Evolutionary conservation across 208 protist genomes (phyloP).

Genomic region (Acanthamoeba polyphaga): DNA sequence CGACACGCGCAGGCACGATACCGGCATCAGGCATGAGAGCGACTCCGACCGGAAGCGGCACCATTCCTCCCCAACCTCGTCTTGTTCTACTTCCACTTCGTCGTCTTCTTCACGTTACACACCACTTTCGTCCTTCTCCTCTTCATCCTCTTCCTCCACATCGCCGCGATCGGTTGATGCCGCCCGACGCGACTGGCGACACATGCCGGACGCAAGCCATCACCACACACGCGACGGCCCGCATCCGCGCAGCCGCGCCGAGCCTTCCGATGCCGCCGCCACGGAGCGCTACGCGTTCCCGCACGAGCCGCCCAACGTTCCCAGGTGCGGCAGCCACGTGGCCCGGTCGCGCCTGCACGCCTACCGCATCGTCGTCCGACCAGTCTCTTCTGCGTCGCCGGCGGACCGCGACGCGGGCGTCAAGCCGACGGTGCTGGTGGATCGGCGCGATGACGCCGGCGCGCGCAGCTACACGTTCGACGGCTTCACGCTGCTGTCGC

Average conservation of each 20-base stretch:
- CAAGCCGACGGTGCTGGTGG: background rate
- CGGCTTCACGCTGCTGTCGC: background rate
- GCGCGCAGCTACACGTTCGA: background rate
- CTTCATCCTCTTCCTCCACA: background rate
- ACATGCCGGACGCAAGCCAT: background rate
- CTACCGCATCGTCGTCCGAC: constrained; percentile 7
- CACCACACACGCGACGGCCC: too few relatives aligned
- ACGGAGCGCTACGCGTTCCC: background rate
- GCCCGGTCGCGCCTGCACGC: background rate
- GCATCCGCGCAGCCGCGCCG: too few relatives aligned
- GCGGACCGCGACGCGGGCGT: background rate
- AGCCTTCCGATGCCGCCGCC: too few relatives aligned
- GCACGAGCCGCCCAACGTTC: background rate
- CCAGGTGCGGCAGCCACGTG: background rate
- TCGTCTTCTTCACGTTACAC: too few relatives aligned
- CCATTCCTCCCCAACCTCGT: too few relatives aligned
- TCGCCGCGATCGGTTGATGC: background rate
- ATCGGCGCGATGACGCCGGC: background rate
- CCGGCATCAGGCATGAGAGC: too few relatives aligned
- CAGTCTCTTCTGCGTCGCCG: background rate
- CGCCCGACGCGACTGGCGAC: background rate
- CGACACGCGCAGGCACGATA: too few relatives aligned
- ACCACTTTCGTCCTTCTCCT: background rate
- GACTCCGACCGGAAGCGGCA: too few relatives aligned
- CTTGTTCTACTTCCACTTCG: too few relatives aligned